Percentiles rank a stretch among this genome's conserved stretches.
These are phyloP conservation scores for Saccharata proteae DNA, from an alignment of 2,329 filamentous ascomycete species.

Conservation along the genomic window DNA sequence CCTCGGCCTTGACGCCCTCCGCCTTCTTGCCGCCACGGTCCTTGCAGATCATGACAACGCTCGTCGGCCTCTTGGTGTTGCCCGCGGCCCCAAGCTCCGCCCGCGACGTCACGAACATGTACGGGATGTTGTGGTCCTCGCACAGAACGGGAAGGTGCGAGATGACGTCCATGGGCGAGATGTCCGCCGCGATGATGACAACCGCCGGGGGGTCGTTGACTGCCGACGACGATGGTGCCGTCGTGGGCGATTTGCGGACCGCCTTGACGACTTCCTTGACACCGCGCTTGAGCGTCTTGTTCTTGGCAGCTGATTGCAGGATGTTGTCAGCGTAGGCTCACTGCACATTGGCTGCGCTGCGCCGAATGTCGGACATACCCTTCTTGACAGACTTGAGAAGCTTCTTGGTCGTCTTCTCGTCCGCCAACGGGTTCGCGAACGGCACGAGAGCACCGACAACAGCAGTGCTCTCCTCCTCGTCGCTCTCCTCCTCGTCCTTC, in stretches of 20 bases:
- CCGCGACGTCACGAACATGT: constrained; percentile 86
- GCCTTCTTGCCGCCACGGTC: constrained; percentile 38
- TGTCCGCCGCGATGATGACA: constrained; percentile 90
- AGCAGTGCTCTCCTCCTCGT: constrained; percentile 49
- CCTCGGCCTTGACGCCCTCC: constrained; percentile 35
- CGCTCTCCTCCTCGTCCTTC: constrained; percentile 49
- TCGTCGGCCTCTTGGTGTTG: constrained; percentile 90
- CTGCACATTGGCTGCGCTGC: neutral
- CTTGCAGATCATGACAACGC: constrained; percentile 73
- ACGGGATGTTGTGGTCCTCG: constrained; percentile 95
- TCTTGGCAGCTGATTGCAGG: constrained; percentile 63
- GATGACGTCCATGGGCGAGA: constrained; percentile 97
- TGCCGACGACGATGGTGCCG: constrained; percentile 46
- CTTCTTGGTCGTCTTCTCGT: constrained; percentile 61
- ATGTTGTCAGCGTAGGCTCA: constrained; percentile 8
- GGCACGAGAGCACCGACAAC: constrained; percentile 53
- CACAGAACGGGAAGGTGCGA: constrained; percentile 94
- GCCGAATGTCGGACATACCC: constrained; percentile 33
- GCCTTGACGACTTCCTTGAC: constrained; percentile 99
- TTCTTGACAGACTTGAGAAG: constrained; percentile 55
- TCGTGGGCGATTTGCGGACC: constrained; percentile 75
- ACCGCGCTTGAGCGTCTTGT: constrained; percentile 90
- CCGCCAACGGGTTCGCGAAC: constrained; percentile 69
- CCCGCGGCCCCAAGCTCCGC: constrained; percentile 90
- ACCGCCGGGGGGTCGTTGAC: constrained; percentile 51